Evolutionary conservation across 169 alveolate genomes (phyloP).

Genomic region (Plasmodium gaboni): DNA sequence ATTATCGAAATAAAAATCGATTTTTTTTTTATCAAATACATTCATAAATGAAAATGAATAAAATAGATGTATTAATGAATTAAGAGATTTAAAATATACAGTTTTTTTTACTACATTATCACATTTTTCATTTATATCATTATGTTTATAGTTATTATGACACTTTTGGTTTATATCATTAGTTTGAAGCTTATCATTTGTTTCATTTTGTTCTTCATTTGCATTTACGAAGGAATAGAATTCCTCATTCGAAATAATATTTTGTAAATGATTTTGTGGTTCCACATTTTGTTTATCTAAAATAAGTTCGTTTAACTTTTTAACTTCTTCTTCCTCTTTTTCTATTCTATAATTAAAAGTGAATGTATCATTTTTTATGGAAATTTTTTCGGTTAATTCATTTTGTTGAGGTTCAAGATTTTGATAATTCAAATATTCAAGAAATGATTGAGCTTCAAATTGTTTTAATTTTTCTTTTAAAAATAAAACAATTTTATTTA

Average conservation of each 20-base stretch:
- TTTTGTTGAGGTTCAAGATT: slow-evolving; percentile 4
- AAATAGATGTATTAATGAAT: slow-evolving; percentile 52
- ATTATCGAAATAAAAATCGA: slow-evolving; percentile 51
- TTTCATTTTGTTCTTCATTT: background rate
- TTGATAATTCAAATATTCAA: slow-evolving; percentile 18
- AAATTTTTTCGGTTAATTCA: background rate
- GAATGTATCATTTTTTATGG: slow-evolving; percentile 19
- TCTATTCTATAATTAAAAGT: slow-evolving; percentile 38
- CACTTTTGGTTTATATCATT: background rate
- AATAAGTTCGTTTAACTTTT: slow-evolving; percentile 45
- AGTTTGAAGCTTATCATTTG: background rate
- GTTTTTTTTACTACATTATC: background rate
- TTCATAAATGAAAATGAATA: slow-evolving; percentile 29
- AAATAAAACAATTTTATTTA: slow-evolving; percentile 22
- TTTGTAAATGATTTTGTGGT: background rate
- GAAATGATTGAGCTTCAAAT: slow-evolving; percentile 34
- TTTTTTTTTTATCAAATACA: slow-evolving; percentile 27
- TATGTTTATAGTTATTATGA: no score
- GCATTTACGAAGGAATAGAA: slow-evolving; percentile 22
- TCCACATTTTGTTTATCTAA: slow-evolving; percentile 2
- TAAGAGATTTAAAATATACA: slow-evolving; percentile 16
- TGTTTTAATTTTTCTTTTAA: slow-evolving; percentile 5
- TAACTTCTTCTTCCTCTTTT: slow-evolving; percentile 16
- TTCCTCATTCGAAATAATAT: slow-evolving; percentile 29
- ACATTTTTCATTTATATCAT: background rate